These are phyloP conservation scores for Pterocarpus santalinus DNA, from an alignment of 306 rosid genomes.

Conservation along the genomic window DNA sequence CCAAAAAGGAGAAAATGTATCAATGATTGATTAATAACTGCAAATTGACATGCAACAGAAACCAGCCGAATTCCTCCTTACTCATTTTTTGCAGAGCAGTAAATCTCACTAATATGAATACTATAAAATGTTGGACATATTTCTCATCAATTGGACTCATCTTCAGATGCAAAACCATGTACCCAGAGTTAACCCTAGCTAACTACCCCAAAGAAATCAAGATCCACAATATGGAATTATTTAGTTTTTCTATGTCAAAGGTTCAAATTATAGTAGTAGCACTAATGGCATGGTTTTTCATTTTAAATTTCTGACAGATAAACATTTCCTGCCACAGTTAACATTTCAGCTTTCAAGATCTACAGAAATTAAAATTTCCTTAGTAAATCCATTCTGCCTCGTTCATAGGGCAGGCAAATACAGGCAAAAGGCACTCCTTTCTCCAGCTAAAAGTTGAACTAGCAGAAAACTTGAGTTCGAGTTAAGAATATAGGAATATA, in stretches of 20 bases:
- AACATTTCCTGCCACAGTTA: conserved; percentile 27
- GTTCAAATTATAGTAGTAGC: conserved; percentile 27
- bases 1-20: background rate
- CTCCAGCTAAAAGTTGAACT: background rate
- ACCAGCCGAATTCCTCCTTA: background rate
- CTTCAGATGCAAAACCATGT: conserved; percentile 13
- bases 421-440: background rate
- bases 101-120: background rate
- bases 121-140: conserved; percentile 8
- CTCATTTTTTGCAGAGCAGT: background rate
- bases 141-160: conserved; percentile 34
- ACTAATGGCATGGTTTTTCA: conserved; percentile 8
- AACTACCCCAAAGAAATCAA: conserved; percentile 21
- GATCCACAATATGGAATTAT: conserved; percentile 18
- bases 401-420: conserved; percentile 17
- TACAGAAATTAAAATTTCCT: conserved; percentile 3
- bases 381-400: conserved; percentile 10
- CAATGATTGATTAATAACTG: conserved; percentile 16
- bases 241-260: conserved; percentile 5
- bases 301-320: conserved; percentile 29
- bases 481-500: conserved; percentile 13
- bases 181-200: background rate
- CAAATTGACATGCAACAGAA: conserved; percentile 32
- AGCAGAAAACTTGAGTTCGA: background rate
- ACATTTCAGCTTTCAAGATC: conserved; percentile 31